phyloP scores from a whole-genome alignment of 306 rosid species.

The Vicia faba region DNA sequence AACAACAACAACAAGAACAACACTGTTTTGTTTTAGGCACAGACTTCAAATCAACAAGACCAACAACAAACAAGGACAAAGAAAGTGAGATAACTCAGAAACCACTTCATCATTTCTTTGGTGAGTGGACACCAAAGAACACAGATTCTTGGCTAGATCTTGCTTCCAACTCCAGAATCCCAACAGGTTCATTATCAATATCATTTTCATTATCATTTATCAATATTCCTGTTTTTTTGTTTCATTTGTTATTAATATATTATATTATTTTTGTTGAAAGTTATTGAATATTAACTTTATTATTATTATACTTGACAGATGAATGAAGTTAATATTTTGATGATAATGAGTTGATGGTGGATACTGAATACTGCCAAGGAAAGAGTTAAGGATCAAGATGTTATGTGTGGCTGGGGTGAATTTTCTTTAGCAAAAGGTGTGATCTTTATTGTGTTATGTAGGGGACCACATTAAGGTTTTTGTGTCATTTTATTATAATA shows the following conservation, averaged over 20 bases:
- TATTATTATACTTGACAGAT: conserved; percentile 55
- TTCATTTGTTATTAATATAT: not conserved
- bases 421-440: conserved; percentile 49
- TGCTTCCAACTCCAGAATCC: conserved; percentile 80
- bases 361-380: conserved; percentile 57
- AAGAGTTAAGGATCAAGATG: conserved; percentile 58
- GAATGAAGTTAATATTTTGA: conserved; percentile 54
- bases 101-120: conserved; percentile 95
- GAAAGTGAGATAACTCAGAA: conserved; percentile 65
- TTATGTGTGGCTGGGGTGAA: conserved; percentile 74
- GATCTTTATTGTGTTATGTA: conserved; percentile 46
- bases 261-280: not conserved
- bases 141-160: conserved; percentile 97
- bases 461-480: conserved; percentile 71
- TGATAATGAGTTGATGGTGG: conserved; percentile 43
- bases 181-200: conserved; percentile 38
- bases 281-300: not conserved
- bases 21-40: conserved; percentile 90
- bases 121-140: conserved; percentile 88
- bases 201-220: not conserved
- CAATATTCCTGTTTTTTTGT: not conserved
- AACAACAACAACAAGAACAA: conserved; percentile 34
- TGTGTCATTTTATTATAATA: conserved; percentile 33
- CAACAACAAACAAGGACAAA: conserved; percentile 56
- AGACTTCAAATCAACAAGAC: conserved; percentile 75